These are phyloP conservation scores for Uronychia binucleata DNA, from an alignment of 73 alveolate genomes.

Conservation along the genomic window DNA sequence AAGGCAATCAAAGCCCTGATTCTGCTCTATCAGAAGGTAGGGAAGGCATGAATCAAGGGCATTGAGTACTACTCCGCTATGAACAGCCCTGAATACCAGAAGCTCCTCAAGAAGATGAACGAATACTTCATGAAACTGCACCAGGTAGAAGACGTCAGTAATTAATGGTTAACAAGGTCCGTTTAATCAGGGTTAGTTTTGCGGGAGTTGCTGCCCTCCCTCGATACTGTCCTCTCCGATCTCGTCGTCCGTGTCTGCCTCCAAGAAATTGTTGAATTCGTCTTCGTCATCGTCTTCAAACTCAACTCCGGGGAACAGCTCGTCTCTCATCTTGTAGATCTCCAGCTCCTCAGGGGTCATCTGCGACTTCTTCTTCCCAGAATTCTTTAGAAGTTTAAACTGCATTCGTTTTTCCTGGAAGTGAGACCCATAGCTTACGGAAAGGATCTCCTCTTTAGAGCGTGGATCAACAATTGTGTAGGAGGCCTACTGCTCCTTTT, in stretches of 20 bases:
- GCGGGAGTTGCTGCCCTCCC: not conserved
- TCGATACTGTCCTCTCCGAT: not conserved
- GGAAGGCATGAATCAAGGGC: not conserved
- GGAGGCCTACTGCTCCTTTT: not conserved
- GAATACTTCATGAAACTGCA: constrained; percentile 1
- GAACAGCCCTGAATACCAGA: constrained; percentile 22
- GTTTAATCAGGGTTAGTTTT: not conserved
- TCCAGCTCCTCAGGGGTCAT: not conserved
- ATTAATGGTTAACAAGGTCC: not conserved
- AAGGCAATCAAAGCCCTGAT: constrained; percentile 24
- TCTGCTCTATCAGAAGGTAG: constrained; percentile 36
- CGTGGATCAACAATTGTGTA: not conserved
- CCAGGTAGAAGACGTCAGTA: not conserved
- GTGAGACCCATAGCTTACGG: not conserved
- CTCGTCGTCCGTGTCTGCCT: not conserved
- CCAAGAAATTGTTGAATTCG: not conserved
- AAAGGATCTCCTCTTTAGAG: not conserved
- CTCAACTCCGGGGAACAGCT: not conserved
- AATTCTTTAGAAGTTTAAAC: not conserved
- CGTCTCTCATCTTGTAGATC: not conserved
- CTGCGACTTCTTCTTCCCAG: not conserved
- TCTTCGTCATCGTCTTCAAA: not conserved
- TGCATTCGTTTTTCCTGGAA: not conserved
- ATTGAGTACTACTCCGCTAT: constrained; percentile 42
- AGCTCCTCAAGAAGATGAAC: constrained; percentile 17